Evolutionary conservation across 768 basidiomycete genomes (phyloP), one percentile per base, ranked within the genome.

Genomic region (Nidula microcarpa): DNA sequence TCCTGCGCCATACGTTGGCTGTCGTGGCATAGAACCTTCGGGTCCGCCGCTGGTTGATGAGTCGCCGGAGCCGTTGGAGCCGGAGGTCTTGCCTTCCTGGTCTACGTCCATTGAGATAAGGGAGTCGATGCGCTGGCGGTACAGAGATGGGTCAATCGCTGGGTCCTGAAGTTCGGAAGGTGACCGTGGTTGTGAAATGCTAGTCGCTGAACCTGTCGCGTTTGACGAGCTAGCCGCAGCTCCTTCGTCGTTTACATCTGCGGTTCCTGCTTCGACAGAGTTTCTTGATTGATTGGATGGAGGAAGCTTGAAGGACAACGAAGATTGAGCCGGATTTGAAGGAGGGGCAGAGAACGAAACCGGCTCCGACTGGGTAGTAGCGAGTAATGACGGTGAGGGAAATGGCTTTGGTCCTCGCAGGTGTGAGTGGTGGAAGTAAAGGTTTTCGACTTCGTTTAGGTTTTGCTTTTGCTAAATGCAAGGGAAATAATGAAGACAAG

Each of bases 381-480:
- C 55, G 23, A 63, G 53, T 23, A 66, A 53, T 14, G 64, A 51
- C 30, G 63, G 53, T 30, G 60, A 56, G 43, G 67, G 59, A 49
- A 64, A 65, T n/a, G 66, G 61, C 39, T 68, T 67, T 18, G 68
- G 60, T 33, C 70, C 68, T 53, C 75, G 75, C 30, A 73, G 67
- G 49, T 86, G 83, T 0, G 86, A 85, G 62, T 86, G 85, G 47
- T 83, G 85, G 61, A 90, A 90, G 71, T 89, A 91, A 7, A 91
- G 73, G 60, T 90, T 90, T 65, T 91, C 89, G 5, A 91, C 89
- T 68, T 91, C 89, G 61, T 87, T 89, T 50, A 91, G 68, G 45
- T 77, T 88, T 67, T 91, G 88, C 54, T 82, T 79, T 83, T 88
- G 86, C 87, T 89, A 62, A 11, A 52, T 36, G 33, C 45, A 54